Evolutionary conservation across 306 rosid genomes (phyloP).

Genomic region (Lagenaria siceraria): DNA sequence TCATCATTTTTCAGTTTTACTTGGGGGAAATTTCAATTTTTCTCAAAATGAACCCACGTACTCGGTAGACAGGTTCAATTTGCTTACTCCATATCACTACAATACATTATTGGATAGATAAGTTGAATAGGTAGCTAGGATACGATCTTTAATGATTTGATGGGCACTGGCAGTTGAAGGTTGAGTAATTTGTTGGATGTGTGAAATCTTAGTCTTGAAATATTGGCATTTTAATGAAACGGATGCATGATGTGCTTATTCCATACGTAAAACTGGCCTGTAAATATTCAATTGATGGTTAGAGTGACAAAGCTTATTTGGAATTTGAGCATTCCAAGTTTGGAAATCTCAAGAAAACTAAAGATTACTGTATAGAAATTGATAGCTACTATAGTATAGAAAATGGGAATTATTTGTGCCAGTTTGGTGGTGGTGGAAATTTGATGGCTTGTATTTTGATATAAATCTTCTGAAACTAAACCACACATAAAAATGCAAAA

Average conservation of each 20-base stretch:
- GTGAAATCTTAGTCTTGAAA: too few species aligned
- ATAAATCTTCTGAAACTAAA: background rate
- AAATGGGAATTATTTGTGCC: background rate
- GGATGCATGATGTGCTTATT: too few species aligned
- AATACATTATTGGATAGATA: background rate
- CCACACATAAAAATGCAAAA: background rate
- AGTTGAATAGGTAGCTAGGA: background rate
- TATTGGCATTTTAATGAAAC: too few species aligned
- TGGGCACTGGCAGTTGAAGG: background rate
- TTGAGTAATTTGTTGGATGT: too few species aligned
- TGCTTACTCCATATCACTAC: background rate
- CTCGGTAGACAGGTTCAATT: too few species aligned
- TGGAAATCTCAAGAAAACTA: background rate
- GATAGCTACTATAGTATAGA: background rate
- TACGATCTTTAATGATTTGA: background rate
- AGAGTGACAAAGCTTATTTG: background rate
- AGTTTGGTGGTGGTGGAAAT: background rate
- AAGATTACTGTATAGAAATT: background rate
- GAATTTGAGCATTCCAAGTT: background rate
- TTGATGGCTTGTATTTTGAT: background rate
- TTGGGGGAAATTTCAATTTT: too few species aligned
- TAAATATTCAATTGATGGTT: background rate
- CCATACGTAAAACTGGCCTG: background rate
- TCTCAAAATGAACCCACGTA: too few species aligned
- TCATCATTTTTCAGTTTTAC: too few species aligned